Conservation (phyloP, 352 stramenopile species). For the Globisporangium ultimum region DNA sequence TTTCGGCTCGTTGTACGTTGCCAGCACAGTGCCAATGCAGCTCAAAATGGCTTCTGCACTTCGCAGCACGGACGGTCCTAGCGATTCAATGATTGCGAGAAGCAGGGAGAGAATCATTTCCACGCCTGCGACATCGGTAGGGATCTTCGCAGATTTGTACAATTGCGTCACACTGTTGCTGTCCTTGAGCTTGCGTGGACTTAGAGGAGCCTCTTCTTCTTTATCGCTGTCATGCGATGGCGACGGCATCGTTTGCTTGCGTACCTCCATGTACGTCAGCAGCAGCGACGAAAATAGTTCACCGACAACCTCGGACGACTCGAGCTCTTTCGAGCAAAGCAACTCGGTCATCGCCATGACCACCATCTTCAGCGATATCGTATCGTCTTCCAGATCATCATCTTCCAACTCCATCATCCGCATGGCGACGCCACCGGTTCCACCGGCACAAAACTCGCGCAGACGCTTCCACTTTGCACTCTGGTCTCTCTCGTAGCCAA, state of each 20-base stretch:
- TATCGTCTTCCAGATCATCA: constrained; percentile 15
- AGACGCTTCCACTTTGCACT: constrained; percentile 28
- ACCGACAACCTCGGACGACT: constrained; percentile 60
- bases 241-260: constrained; percentile 15
- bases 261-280: constrained; percentile 72
- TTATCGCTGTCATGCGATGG: background rate
- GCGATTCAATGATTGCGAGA: constrained; percentile 63
- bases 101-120: constrained; percentile 66
- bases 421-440: constrained; percentile 54
- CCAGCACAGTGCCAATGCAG: constrained; percentile 68
- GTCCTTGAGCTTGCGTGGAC: background rate
- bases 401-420: constrained; percentile 13
- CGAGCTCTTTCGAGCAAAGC: constrained; percentile 57
- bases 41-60: constrained; percentile 61
- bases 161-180: constrained; percentile 3
- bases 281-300: constrained; percentile 76
- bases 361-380: constrained; percentile 28
- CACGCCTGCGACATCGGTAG: constrained; percentile 29
- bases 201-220: background rate
- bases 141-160: constrained; percentile 33
- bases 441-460: constrained; percentile 60
- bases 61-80: constrained; percentile 70
- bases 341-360: constrained; percentile 51
- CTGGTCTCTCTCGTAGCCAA: constrained; percentile 27
- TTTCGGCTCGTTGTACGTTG: constrained; percentile 43